Conservation (phyloP, 495 filamentous ascomycete species). For the Tuber brumale region DNA sequence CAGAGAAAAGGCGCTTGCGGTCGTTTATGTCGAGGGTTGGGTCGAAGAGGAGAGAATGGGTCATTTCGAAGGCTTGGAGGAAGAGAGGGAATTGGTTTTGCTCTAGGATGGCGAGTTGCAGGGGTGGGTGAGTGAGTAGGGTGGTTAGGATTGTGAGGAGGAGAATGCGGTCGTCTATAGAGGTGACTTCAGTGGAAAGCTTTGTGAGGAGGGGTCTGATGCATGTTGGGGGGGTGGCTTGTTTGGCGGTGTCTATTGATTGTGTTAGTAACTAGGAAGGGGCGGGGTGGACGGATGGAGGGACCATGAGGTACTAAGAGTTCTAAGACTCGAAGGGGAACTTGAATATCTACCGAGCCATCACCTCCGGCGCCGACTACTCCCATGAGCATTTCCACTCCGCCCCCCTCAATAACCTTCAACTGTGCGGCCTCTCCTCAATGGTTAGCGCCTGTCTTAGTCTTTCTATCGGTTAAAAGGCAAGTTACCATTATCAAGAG, state of each 20-base stretch:
- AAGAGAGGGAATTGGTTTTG: constrained; percentile 19
- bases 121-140: constrained; percentile 36
- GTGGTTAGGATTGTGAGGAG: constrained; percentile 39
- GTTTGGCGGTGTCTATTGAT: constrained; percentile 31
- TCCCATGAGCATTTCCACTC: constrained; percentile 48
- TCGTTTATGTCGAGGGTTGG: constrained; percentile 36
- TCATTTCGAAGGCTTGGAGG: constrained; percentile 33
- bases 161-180: constrained; percentile 33
- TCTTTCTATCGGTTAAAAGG: neutral
- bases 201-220: constrained; percentile 21
- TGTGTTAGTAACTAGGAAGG: neutral
- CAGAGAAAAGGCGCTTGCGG: constrained; percentile 40
- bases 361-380: constrained; percentile 47
- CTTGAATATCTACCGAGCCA: constrained; percentile 36
- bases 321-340: constrained; percentile 34
- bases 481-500: constrained; percentile 63
- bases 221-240: constrained; percentile 18
- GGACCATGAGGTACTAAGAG: constrained; percentile 34
- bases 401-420: constrained; percentile 46
- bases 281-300: neutral
- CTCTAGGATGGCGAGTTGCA: constrained; percentile 36
- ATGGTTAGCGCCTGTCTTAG: constrained; percentile 21
- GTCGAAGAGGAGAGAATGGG: constrained; percentile 31
- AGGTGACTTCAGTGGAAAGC: constrained; percentile 11
- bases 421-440: constrained; percentile 51